Evolutionary conservation across 345 rosid genomes (phyloP), one percentile per base, ranked within the genome.

Genomic region (Xanthoceras sorbifolium): DNA sequence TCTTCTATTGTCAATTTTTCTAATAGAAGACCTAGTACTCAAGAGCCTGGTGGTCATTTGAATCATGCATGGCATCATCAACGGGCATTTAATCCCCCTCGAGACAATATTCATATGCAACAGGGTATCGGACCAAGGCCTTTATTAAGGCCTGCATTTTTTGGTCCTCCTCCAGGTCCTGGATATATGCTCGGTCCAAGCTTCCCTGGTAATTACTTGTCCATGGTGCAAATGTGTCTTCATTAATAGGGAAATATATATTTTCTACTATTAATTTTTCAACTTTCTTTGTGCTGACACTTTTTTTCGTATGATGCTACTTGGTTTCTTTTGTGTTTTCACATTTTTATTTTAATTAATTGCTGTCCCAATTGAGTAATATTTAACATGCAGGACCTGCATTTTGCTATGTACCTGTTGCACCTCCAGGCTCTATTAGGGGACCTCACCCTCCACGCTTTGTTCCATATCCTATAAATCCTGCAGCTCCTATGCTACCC

Each of bases 91-190:
- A 77, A 76, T 72, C 84, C 87, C 38, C 83, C 87, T 31, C 81
- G 88, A 82, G 95, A 82, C 31, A 86, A 81, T 59, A 78, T 91
- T 74, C 83, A 88, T 46, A 76, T 89, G 86, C 97, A 88, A 38
- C 94, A 77, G 59, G 86, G 89, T 50, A 76, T 86, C 46, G 97
- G 94, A 79, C 90, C 95, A 2, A 87, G 97, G 84, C 81, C 88
- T 75, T 80, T 91, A 77, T 50, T 79, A 57, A 89, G 97, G 84
- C 82, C 88, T 54, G 90, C 91, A 9, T 91, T 73, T 74, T 83
- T 87, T 82, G 85, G 89, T 78, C 91, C 94, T 36, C 81, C 85
- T 78, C 97, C 94, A 9, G 90, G 94, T 78, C 95, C 94, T n/a
- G 93, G 94, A 52, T 91, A 85, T 87, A 78, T 92, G 85, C 84